These are phyloP conservation scores for Teratosphaeria gauchensis DNA, from an alignment of 2,329 filamentous ascomycete species.

Conservation along the genomic window DNA sequence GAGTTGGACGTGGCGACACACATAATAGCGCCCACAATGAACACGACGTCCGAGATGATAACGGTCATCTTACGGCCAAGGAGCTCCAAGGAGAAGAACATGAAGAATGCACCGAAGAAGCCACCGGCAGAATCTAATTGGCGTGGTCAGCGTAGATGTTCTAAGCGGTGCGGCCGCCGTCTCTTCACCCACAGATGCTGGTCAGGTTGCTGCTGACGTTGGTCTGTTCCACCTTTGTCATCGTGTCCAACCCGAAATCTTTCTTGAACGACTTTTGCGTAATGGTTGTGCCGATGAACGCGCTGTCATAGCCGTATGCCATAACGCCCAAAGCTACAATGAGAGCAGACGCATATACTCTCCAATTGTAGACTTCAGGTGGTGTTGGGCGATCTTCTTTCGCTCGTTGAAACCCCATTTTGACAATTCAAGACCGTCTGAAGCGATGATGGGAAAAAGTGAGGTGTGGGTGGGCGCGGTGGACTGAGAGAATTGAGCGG, in stretches of 20 bases:
- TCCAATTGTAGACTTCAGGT: slow-evolving; percentile 46
- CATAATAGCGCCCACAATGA: slow-evolving; percentile 37
- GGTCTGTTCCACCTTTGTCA: slow-evolving; percentile 28
- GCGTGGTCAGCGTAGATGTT: slow-evolving; percentile 13
- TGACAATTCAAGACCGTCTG: slow-evolving; percentile 9
- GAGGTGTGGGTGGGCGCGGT: too few relatives aligned
- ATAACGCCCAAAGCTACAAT: slow-evolving; percentile 39
- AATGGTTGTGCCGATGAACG: slow-evolving; percentile 48
- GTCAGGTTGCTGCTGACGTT: slow-evolving; percentile 41
- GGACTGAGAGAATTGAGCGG: too few relatives aligned
- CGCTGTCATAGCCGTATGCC: slow-evolving; percentile 45
- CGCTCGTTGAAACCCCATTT: slow-evolving; percentile 35
- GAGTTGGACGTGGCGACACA: slow-evolving; percentile 35
- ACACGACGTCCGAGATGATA: slow-evolving; percentile 36
- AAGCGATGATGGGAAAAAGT: too few relatives aligned
- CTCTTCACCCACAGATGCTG: slow-evolving; percentile 21
- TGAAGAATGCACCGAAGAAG: slow-evolving; percentile 44
- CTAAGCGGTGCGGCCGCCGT: neutral
- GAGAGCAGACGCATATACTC: slow-evolving; percentile 39
- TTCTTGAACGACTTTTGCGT: slow-evolving; percentile 39
- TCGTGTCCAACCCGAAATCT: slow-evolving; percentile 31
- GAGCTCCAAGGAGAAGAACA: slow-evolving; percentile 36
- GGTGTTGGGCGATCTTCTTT: slow-evolving; percentile 48
- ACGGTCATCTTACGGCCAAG: slow-evolving; percentile 44
- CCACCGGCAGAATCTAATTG: slow-evolving; percentile 37